Conservation (phyloP, 1,284 basidiomycete species). For the Malassezia obtusa region DNA sequence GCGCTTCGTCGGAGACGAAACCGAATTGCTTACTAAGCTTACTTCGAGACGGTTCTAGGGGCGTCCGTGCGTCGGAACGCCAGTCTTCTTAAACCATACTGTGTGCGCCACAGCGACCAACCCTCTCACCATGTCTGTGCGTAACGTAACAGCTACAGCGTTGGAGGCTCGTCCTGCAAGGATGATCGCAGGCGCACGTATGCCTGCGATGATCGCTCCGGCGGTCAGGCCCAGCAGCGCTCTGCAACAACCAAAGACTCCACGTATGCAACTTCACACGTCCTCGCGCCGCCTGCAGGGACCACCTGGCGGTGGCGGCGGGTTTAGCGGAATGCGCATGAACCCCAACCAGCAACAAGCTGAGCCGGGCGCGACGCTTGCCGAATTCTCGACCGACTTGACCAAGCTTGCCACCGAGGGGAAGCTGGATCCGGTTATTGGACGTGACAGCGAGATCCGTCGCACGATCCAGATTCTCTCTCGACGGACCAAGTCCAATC, state of each 20-base stretch:
- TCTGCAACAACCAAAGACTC: too few species aligned
- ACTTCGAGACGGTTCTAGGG: conserved; percentile 14
- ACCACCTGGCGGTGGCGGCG: conserved; percentile 18
- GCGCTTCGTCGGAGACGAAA: too few species aligned
- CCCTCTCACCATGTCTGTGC: background rate
- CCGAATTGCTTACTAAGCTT: background rate
- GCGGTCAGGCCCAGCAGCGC: background rate
- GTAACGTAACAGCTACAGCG: background rate
- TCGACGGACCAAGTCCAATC: conserved; percentile 57
- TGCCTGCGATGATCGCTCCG: background rate
- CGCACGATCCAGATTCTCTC: conserved; percentile 66
- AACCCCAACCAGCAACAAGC: conserved; percentile 16
- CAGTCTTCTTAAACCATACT: background rate
- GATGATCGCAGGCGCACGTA: background rate
- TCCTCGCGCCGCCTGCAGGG: conserved; percentile 4
- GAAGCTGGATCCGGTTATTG: conserved; percentile 51
- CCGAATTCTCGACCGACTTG: conserved; percentile 24
- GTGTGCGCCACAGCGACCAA: background rate
- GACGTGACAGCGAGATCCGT: conserved; percentile 61
- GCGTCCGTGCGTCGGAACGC: background rate
- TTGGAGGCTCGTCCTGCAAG: background rate
- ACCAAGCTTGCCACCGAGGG: conserved; percentile 27
- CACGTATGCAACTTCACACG: conserved; percentile 8
- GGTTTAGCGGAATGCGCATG: conserved; percentile 19
- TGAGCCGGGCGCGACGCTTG: conserved; percentile 23